Percentiles rank a stretch among this genome's conserved stretches.
These are phyloP conservation scores for Flaveria linearis DNA, from an alignment of 129 eudicot genomes.

Conservation along the genomic window DNA sequence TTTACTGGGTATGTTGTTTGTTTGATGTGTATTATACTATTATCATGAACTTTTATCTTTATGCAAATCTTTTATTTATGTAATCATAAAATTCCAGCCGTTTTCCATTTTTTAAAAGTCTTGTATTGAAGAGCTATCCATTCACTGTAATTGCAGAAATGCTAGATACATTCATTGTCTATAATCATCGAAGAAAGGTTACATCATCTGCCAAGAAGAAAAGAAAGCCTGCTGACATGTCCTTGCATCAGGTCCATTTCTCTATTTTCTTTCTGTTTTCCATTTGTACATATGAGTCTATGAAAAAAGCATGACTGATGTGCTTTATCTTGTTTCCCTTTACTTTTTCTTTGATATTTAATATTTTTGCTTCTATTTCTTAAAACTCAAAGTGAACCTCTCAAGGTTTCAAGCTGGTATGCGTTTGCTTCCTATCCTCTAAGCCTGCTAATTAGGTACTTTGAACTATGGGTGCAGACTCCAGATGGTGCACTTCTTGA, in stretches of 20 bases:
- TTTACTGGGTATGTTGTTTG: background rate
- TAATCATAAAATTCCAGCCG: background rate
- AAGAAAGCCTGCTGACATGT: constrained; percentile 66
- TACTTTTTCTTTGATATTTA: background rate
- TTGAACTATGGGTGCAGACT: constrained; percentile 50
- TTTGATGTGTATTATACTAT: no score
- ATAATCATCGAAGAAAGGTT: constrained; percentile 87
- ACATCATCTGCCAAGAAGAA: constrained; percentile 98
- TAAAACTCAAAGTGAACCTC: background rate
- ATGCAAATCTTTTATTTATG: background rate
- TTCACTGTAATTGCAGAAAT: constrained; percentile 48
- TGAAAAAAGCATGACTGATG: constrained; percentile 2
- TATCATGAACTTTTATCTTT: no score
- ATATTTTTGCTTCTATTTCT: background rate
- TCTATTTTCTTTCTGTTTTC: background rate
- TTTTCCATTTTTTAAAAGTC: background rate
- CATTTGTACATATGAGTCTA: background rate
- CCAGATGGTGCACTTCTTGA: constrained; percentile 98
- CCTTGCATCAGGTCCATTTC: constrained; percentile 80
- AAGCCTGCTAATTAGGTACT: constrained; percentile 18
- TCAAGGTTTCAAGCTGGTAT: background rate
- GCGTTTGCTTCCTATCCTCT: constrained; percentile 9
- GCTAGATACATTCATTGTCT: constrained; percentile 90
- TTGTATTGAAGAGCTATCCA: constrained; percentile 19
- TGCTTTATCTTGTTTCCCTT: background rate